These are phyloP conservation scores for Phyllosticta ampelicida DNA, from an alignment of 2,329 filamentous ascomycete genomes.

Conservation along the genomic window DNA sequence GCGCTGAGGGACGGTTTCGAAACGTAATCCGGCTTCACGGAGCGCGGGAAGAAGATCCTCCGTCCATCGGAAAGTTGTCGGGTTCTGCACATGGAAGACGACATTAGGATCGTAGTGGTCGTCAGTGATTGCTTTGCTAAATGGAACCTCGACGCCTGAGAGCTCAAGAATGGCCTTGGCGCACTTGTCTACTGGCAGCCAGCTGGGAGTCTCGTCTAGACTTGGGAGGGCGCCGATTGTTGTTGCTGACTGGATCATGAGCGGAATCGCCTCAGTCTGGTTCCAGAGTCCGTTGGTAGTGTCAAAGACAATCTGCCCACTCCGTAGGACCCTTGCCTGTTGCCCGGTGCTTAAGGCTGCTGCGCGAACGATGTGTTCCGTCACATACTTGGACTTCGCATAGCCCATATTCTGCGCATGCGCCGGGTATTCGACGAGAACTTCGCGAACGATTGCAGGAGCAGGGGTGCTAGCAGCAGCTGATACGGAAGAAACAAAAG, in stretches of 20 bases:
- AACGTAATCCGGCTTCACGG: constrained; percentile 28
- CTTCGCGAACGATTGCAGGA: constrained; percentile 25
- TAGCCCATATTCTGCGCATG: constrained; percentile 43
- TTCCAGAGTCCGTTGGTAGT: constrained; percentile 39
- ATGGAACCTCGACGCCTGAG: not conserved
- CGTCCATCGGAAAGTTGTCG: constrained; percentile 41
- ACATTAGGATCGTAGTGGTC: not conserved
- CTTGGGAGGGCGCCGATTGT: constrained; percentile 37
- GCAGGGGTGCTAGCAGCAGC: constrained; percentile 30
- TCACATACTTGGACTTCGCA: constrained; percentile 39
- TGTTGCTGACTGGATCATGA: constrained; percentile 38
- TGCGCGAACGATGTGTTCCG: constrained; percentile 34
- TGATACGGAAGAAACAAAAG: constrained; percentile 38
- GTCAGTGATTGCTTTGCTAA: not conserved
- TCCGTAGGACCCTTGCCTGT: constrained; percentile 28
- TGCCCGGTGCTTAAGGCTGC: constrained; percentile 7
- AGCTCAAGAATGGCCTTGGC: constrained; percentile 34
- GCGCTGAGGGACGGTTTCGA: constrained; percentile 15
- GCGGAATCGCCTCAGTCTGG: constrained; percentile 38
- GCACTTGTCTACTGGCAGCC: constrained; percentile 33
- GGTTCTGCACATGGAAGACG: constrained; percentile 43
- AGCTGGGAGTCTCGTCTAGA: constrained; percentile 30
- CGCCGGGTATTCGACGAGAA: constrained; percentile 22
- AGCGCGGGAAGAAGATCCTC: constrained; percentile 43
- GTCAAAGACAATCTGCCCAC: constrained; percentile 40